Conservation (phyloP, 2,329 filamentous ascomycete species). For the Penicillium polonicum region DNA sequence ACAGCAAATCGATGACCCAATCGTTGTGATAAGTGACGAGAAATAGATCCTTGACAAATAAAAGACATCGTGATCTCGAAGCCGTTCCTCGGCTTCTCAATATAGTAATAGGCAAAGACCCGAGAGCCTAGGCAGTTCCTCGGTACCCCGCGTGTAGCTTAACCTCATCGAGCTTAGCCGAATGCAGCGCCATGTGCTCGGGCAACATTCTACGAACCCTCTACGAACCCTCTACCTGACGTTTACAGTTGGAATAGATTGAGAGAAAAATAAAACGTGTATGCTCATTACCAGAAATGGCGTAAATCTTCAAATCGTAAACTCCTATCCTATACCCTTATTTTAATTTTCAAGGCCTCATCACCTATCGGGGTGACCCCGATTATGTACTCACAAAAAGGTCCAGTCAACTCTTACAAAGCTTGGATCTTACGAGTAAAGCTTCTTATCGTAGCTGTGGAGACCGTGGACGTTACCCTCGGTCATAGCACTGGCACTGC, state of each 20-base stretch:
- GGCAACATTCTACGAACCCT: neutral
- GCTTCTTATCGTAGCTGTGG: slow-evolving; percentile 99
- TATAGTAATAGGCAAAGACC: slow-evolving; percentile 16
- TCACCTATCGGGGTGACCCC: slow-evolving; percentile 31
- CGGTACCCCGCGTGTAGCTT: slow-evolving; percentile 26
- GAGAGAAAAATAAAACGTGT: slow-evolving; percentile 9
- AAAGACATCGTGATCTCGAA: slow-evolving; percentile 11
- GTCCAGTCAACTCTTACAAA: slow-evolving; percentile 18
- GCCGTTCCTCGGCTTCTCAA: neutral
- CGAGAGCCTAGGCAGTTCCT: slow-evolving; percentile 27
- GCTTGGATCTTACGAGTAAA: slow-evolving; percentile 69
- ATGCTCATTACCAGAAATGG: slow-evolving; percentile 24
- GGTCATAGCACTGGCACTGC: slow-evolving; percentile 89
- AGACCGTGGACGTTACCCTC: slow-evolving; percentile 96
- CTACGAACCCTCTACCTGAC: neutral
- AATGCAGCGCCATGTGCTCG: slow-evolving; percentile 20
- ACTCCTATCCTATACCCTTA: slow-evolving; percentile 34
- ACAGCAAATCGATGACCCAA: neutral
- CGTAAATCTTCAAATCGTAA: slow-evolving; percentile 29
- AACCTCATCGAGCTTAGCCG: slow-evolving; percentile 19
- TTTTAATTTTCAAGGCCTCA: slow-evolving; percentile 33
- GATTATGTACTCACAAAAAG: slow-evolving; percentile 25
- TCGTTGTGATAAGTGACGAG: slow-evolving; percentile 2
- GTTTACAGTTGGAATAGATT: neutral
- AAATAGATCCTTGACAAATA: slow-evolving; percentile 1